phyloP scores from a whole-genome alignment of 257 asterid genomes.

The Capsicum chinense region DNA sequence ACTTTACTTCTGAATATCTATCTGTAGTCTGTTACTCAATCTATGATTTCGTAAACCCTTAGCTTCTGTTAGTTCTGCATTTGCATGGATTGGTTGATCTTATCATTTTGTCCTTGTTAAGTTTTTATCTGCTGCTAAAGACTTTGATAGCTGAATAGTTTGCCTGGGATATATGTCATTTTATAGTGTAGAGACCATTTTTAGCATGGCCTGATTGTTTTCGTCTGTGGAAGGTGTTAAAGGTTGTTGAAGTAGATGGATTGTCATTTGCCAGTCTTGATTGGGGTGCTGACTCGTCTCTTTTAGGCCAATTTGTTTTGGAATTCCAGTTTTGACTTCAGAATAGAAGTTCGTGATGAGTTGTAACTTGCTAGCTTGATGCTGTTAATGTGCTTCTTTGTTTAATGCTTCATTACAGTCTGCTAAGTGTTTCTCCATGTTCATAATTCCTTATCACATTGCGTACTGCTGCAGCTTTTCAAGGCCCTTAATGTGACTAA shows the following conservation, averaged over 20 bases:
- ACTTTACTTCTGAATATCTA: neutral
- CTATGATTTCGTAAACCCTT: neutral
- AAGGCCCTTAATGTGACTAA: constrained; percentile 80
- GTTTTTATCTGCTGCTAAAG: constrained; percentile 15
- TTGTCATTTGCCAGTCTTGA: constrained; percentile 16
- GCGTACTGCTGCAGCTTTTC: constrained; percentile 60
- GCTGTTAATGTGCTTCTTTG: neutral
- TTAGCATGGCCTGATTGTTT: neutral
- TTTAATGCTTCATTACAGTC: constrained; percentile 1
- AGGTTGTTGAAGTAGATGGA: constrained; percentile 19
- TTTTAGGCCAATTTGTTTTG: constrained; percentile 11
- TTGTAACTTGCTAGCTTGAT: constrained; percentile 24
- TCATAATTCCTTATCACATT: neutral
- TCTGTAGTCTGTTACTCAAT: constrained; percentile 12
- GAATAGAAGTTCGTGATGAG: constrained; percentile 25
- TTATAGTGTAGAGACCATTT: neutral
- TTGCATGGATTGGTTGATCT: constrained; percentile 17
- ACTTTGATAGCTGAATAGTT: neutral
- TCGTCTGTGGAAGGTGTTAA: neutral
- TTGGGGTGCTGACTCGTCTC: constrained; percentile 11
- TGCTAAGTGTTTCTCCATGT: constrained; percentile 1
- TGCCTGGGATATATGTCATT: constrained; percentile 26
- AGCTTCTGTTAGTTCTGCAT: neutral
- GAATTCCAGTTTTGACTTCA: constrained; percentile 19
- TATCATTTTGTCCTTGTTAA: constrained; percentile 6